Evolutionary conservation across 805 yeast genomes (phyloP), one percentile per base, ranked within the genome.

Genomic region (Metschnikowia cerradonensis): DNA sequence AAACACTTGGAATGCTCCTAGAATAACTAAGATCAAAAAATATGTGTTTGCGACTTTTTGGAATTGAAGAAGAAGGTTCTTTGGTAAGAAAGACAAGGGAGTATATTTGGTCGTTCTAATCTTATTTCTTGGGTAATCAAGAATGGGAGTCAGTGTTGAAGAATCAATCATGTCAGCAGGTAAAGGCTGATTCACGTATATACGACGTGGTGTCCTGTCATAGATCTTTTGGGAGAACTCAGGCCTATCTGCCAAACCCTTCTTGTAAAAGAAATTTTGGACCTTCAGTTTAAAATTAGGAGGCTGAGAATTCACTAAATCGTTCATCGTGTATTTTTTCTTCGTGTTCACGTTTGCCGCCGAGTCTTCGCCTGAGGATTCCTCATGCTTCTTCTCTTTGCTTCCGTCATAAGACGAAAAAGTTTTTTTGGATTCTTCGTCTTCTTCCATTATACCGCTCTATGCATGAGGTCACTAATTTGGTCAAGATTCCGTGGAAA

Each of bases 81-180:
- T 90, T 2, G 98, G 98, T 31, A 94, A 57, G 63, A 92, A 92
- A 7, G 90, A 75, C 42, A 94, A 64, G 5, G 98, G 97, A 2
- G 97, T 92, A 68, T 92, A 92, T 71, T 90, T 92, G 2, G 99
- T 90, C 0, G 98, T 90, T 72, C 97, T 82, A 59, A 94, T 89
- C 67, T 94, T 91, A 73, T 92, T 92, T 61, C 97, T 79, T 10
- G 95, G 83, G 63, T 87, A 92, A n/a, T 67, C 64, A 0, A 76
- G 73, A 17, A 61, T 63, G 1, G 92, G 88, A 35, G 79, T 76
- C 13, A 86, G 84, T 1, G 72, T 83, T 77, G 66, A 62, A 2
- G 81, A 82, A 50, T 77, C 72, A 6, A 58, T 56, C 67, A 71
- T 70, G 19, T 70, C 64, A 5, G 62, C 65, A 1, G 86, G 86